phyloP scores from a whole-genome alignment of 2,329 filamentous ascomycete species.

The Calonectria ilicicola region DNA sequence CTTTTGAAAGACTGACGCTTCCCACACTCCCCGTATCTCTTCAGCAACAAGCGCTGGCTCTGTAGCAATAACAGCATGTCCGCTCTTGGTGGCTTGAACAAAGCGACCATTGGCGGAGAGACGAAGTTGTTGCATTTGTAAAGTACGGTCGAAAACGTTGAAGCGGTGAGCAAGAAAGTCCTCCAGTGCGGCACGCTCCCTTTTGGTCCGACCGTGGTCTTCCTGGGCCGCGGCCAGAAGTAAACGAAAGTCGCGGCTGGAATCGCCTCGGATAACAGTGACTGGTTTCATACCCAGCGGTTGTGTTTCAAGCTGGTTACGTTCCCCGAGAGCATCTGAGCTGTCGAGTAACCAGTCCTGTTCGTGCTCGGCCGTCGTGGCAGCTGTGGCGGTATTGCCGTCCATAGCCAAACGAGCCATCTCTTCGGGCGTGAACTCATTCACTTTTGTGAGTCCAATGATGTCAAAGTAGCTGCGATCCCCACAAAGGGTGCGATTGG shows the following conservation, averaged over 20 bases:
- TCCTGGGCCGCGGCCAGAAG: background rate
- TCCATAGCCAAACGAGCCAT: background rate
- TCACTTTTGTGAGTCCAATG: background rate
- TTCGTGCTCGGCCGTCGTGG: background rate
- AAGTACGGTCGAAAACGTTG: background rate
- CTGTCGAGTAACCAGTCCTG: background rate
- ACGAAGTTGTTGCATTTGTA: background rate
- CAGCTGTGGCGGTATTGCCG: background rate
- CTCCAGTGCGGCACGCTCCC: background rate
- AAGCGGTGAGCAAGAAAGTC: background rate
- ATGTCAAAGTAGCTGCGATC: background rate
- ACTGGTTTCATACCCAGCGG: background rate
- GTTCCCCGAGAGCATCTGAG: background rate
- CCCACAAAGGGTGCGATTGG: background rate
- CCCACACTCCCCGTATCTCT: background rate
- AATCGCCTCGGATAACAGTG: background rate
- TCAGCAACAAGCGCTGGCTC: background rate
- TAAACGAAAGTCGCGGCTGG: background rate
- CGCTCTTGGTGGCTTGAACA: background rate
- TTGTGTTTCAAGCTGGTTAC: background rate
- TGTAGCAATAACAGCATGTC: background rate
- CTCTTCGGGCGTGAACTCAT: background rate
- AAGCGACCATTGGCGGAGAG: background rate
- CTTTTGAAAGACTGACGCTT: background rate
- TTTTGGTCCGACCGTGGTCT: background rate